Evolutionary conservation across 2,329 filamentous ascomycete species (phyloP), one percentile per base, ranked within the genome.

Genomic region (Botryosphaeria dothidea): DNA sequence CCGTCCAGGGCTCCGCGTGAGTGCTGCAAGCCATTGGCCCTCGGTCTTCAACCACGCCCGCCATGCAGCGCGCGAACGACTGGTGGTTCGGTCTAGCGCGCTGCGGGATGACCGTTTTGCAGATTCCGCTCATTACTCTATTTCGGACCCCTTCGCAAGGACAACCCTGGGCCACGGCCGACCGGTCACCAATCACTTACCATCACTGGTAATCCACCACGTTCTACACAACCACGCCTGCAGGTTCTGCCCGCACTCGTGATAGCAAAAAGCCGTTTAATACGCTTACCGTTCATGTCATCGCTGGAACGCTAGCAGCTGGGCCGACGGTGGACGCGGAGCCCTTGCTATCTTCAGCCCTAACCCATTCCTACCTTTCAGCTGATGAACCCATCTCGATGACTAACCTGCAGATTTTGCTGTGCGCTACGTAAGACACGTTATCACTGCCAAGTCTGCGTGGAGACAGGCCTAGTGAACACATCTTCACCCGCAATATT

Each of bases 71-170:
- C 31, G 31, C 38, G 38, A 41, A n/a, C 11, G 2, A 17, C 38
- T 15, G 11, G 38, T n/a, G 9, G 9, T 15, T 49, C 46, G 2
- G 46, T 49, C 46, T 49, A 49, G 46, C 46, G 46, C 46, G 23
- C 34, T n/a, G 52, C 52, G 34, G 52, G 21, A 27, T 41, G 52
- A 43, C 52, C 52, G 52, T 57, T 57, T 56, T 15, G 51, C 51
- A 56, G 31, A 23, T 56, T 41, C 51, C 31, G 31, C 31, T 25
- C 48, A 27, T 31, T 31, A 31, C 48, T 51, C 25, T 51, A 51
- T 31, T 51, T 25, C 48, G 48, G 48, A 29, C 25, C 48, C 15
- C n/a, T n/a, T 27, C 21, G 52, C 34, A 57, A 57, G 52, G 52
- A 36, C 52, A 27, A n/a, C 52, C 52, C 29, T 41, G 52, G 41